Conservation (phyloP, 371 early-diverging fungal species). For the Mortierella sp. region DNA sequence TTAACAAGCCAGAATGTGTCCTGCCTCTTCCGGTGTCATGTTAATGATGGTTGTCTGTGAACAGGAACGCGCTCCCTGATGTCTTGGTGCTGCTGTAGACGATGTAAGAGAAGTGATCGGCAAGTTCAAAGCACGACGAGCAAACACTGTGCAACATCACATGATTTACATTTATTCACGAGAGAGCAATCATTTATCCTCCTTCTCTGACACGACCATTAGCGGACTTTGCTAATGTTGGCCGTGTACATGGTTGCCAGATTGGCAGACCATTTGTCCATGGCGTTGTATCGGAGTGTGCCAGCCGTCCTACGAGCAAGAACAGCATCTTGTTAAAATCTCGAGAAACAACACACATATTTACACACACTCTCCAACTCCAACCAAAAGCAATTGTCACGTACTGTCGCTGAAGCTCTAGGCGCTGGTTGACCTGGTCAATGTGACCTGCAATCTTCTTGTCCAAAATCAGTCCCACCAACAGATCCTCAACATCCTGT, state of each 20-base stretch:
- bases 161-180: too few relatives aligned
- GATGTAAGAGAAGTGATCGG: too few relatives aligned
- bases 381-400: constrained; percentile 5
- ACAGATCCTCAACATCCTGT: constrained; percentile 84
- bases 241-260: constrained; percentile 72
- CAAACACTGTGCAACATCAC: too few relatives aligned
- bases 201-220: constrained; percentile 5
- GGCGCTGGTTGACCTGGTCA: constrained; percentile 82
- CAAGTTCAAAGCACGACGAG: too few relatives aligned
- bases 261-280: constrained; percentile 81
- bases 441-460: constrained; percentile 84
- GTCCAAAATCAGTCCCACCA: constrained; percentile 89
- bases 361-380: background rate
- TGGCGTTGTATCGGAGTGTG: constrained; percentile 71
- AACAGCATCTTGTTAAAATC: too few relatives aligned
- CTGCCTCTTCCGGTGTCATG: constrained; percentile 38
- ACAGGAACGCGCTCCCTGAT: too few relatives aligned
- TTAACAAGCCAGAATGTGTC: background rate
- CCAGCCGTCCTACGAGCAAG: constrained; percentile 66
- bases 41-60: constrained; percentile 4
- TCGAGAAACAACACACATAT: too few relatives aligned
- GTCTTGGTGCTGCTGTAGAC: too few relatives aligned
- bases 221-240: constrained; percentile 66
- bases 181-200: too few relatives aligned
- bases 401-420: constrained; percentile 77